phyloP scores from a whole-genome alignment of 257 asterid species.

The Lycium ferocissimum region DNA sequence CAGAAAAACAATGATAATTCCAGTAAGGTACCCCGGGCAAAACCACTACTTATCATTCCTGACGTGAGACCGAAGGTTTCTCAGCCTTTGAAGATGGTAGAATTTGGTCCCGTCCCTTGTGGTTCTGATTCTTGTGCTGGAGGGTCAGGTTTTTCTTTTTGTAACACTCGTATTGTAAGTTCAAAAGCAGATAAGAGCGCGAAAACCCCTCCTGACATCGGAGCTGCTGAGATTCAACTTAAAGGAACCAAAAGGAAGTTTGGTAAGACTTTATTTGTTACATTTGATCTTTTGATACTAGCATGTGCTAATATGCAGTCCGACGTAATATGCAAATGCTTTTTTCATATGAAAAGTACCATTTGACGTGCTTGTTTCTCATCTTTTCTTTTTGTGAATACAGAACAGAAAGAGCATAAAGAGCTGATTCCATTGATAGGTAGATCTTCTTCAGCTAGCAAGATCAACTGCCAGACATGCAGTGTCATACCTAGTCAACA shows the following conservation, averaged over 20 bases:
- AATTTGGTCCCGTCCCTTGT: conserved; percentile 41
- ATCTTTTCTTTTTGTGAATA: conserved; percentile 35
- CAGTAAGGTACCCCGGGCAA: conserved; percentile 43
- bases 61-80: conserved; percentile 41
- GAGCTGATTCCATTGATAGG: conserved; percentile 56
- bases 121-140: conserved; percentile 44
- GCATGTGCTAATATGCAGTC: conserved; percentile 25
- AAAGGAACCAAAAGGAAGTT: conserved; percentile 53
- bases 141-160: conserved; percentile 36
- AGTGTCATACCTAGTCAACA: conserved; percentile 62
- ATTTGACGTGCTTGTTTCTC: neutral
- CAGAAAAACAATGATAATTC: conserved; percentile 44
- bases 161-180: conserved; percentile 39
- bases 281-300: conserved; percentile 22
- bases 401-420: conserved; percentile 58
- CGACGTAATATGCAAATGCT: conserved; percentile 14
- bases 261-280: conserved; percentile 46
- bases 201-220: conserved; percentile 45
- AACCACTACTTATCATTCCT: conserved; percentile 57
- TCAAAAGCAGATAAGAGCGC: conserved; percentile 46
- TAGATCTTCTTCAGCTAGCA: conserved; percentile 55
- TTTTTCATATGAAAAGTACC: conserved; percentile 12
- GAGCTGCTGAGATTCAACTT: conserved; percentile 43
- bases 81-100: conserved; percentile 42
- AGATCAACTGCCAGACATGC: conserved; percentile 52